Percentiles rank a stretch among this genome's conserved stretches.
Evolutionary conservation across 257 asterid species (phyloP).

Genomic region (Leptodermis oblonga): DNA sequence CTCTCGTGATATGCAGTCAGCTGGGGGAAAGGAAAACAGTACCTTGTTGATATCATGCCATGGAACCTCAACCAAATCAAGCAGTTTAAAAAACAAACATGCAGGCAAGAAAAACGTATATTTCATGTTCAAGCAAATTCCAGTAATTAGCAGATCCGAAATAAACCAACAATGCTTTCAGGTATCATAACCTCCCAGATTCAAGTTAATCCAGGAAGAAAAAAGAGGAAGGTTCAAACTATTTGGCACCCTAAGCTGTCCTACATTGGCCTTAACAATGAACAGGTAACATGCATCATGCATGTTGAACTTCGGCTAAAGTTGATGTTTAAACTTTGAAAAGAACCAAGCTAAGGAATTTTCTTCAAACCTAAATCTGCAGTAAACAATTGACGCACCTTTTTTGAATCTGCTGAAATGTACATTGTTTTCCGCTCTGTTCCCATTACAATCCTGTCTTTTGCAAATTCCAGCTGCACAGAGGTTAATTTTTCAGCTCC

Average conservation of each 20-base stretch:
- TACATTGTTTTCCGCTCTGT: conserved; percentile 98
- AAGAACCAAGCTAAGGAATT: not conserved
- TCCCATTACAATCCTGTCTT: conserved; percentile 97
- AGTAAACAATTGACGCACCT: conserved; percentile 38
- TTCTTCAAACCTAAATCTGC: not conserved
- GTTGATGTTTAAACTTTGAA: not conserved
- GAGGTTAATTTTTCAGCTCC: conserved; percentile 89
- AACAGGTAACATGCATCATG: not conserved
- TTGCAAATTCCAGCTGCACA: conserved; percentile 83
- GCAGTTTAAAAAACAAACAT: not conserved
- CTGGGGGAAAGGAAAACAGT: conserved; percentile 35
- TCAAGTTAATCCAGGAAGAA: conserved; percentile 1
- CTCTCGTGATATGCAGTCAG: conserved; percentile 97
- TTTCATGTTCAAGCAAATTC: not conserved
- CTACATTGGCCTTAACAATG: conserved; percentile 1
- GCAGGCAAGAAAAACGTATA: not conserved
- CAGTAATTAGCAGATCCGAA: not conserved
- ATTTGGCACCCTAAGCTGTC: not conserved
- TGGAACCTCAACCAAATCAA: not conserved
- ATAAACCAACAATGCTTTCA: not conserved
- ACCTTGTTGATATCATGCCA: not conserved
- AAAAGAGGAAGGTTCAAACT: not conserved
- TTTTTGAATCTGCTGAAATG: conserved; percentile 85
- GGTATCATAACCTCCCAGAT: not conserved
- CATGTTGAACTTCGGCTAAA: not conserved